These are phyloP conservation scores for Citrus glauca DNA, from an alignment of 345 rosid species.

Conservation along the genomic window DNA sequence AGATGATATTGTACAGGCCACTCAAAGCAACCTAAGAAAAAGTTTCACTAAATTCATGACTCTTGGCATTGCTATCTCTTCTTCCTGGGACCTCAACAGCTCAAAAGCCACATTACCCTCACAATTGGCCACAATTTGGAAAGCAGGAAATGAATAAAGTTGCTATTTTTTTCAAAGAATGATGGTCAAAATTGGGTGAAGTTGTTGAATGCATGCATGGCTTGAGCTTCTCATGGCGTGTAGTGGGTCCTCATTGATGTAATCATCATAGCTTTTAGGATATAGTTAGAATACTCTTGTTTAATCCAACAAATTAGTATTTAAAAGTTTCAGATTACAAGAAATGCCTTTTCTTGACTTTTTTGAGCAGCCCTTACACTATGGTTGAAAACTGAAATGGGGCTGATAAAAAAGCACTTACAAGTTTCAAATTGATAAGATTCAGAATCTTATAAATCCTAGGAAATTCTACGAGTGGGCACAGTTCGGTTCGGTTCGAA, in stretches of 20 bases:
- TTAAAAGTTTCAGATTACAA: neutral
- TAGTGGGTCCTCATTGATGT: neutral
- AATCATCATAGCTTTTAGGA: neutral
- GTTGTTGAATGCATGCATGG: slow-evolving; percentile 16
- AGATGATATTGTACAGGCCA: neutral
- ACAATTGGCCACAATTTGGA: neutral
- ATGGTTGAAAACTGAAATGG: neutral
- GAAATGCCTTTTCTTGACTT: neutral
- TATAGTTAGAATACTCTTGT: neutral
- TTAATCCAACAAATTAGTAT: neutral
- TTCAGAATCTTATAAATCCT: too few relatives aligned
- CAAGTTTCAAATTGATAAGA: neutral
- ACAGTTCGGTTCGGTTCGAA: too few relatives aligned
- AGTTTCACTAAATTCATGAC: neutral
- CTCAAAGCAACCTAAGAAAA: slow-evolving; percentile 10
- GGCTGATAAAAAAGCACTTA: neutral
- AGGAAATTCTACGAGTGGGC: too few relatives aligned
- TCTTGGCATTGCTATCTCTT: neutral
- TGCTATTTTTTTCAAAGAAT: neutral
- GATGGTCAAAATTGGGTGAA: slow-evolving; percentile 6
- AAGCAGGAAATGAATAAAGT: neutral
- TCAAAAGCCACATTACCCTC: slow-evolving; percentile 24
- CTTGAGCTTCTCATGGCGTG: slow-evolving; percentile 5
- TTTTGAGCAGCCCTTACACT: neutral
- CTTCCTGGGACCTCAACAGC: slow-evolving; percentile 23